A percentile compares a stretch with the other conserved stretches of the same genome.
Evolutionary conservation across 257 asterid species (phyloP).

Genomic region (Petrea volubilis): DNA sequence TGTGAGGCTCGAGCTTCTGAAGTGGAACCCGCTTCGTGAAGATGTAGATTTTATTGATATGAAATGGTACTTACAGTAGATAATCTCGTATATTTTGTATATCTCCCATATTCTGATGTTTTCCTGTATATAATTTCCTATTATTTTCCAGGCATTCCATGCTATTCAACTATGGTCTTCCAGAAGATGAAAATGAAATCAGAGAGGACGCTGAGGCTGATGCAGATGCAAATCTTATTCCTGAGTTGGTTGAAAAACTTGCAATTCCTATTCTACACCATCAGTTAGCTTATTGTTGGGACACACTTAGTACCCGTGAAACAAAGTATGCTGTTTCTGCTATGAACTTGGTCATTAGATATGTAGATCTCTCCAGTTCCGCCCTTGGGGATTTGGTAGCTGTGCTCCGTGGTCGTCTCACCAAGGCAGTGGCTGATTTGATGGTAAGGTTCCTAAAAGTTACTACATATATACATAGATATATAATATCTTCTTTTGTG

Average conservation of each 20-base stretch:
- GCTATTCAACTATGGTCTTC: constrained; percentile 73
- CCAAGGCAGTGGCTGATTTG: constrained; percentile 75
- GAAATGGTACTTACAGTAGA: constrained; percentile 64
- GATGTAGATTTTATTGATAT: constrained; percentile 81
- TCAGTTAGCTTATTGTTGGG: constrained; percentile 80
- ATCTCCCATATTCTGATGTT: neutral
- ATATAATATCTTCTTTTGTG: no score
- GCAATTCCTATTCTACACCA: constrained; percentile 88
- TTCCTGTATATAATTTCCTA: neutral
- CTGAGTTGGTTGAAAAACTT: constrained; percentile 78
- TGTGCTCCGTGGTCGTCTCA: constrained; percentile 75
- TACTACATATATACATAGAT: no score
- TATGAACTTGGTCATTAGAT: constrained; percentile 61
- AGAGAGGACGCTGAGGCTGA: constrained; percentile 60
- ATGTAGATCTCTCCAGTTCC: constrained; percentile 66
- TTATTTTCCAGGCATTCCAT: constrained; percentile 68
- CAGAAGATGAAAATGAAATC: constrained; percentile 50
- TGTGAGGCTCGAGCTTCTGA: constrained; percentile 89
- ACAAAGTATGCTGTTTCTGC: constrained; percentile 80
- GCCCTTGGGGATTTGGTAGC: constrained; percentile 66
- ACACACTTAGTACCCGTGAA: constrained; percentile 81
- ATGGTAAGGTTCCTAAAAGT: constrained; percentile 45
- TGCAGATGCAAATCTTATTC: constrained; percentile 82
- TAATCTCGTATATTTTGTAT: neutral
- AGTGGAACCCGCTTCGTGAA: constrained; percentile 97